Conservation (phyloP, 2,329 filamentous ascomycete species). For the Colletotrichum sp. region DNA sequence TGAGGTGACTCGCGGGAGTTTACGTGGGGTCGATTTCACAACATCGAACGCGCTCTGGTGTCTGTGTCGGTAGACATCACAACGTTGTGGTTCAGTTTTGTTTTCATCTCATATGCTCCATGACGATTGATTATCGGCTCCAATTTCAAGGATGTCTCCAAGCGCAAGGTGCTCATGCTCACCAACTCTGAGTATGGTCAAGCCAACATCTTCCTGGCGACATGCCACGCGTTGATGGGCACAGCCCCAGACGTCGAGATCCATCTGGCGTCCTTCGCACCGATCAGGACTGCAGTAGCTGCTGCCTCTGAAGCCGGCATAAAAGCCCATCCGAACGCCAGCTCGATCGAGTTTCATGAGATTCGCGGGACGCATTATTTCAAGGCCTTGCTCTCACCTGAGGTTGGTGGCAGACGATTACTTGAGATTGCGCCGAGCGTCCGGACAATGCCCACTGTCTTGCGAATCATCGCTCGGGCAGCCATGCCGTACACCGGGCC, state of each 20-base stretch:
- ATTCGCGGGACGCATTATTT: background rate
- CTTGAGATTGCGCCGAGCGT: background rate
- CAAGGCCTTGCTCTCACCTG: background rate
- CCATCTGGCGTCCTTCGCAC: slow-evolving; percentile 15
- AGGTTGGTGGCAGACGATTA: background rate
- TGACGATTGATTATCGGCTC: no score
- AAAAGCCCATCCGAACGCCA: background rate
- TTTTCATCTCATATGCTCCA: no score
- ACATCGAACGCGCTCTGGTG: background rate
- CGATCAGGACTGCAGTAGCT: background rate
- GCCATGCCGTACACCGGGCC: slow-evolving; percentile 2
- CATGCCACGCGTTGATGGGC: slow-evolving; percentile 21
- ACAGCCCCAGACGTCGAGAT: background rate
- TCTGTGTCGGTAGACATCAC: no score
- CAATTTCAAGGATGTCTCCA: background rate
- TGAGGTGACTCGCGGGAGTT: background rate
- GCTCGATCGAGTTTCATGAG: background rate
- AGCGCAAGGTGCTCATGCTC: slow-evolving; percentile 18
- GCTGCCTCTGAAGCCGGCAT: background rate
- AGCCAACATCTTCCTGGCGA: slow-evolving; percentile 28
- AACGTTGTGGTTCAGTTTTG: no score
- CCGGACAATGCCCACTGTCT: background rate
- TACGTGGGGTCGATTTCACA: background rate
- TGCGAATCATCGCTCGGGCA: background rate
- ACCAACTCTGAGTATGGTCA: slow-evolving; percentile 28